A percentile compares a stretch with the other conserved stretches of the same genome.
Evolutionary conservation across 2,329 filamentous ascomycete genomes (phyloP).

Genomic region (Cytospora piceicola): DNA sequence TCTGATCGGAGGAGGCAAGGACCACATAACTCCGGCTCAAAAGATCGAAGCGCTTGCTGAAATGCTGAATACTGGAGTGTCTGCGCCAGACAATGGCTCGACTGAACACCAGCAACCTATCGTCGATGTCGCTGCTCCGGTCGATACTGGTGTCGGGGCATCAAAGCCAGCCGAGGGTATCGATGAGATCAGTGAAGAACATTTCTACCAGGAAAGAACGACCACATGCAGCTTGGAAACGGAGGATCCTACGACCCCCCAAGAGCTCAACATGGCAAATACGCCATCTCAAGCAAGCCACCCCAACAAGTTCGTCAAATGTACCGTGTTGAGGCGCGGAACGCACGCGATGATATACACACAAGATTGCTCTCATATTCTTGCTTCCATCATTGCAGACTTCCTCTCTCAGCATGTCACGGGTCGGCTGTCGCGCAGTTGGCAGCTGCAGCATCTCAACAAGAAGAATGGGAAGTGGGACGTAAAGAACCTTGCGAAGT

Average conservation of each 20-base stretch:
- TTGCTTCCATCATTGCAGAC: conserved; percentile 80
- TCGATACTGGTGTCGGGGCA: conserved; percentile 43
- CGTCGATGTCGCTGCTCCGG: conserved; percentile 54
- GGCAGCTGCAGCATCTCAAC: conserved; percentile 88
- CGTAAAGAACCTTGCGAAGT: conserved; percentile 93
- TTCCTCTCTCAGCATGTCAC: conserved; percentile 80
- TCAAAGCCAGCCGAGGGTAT: conserved; percentile 39
- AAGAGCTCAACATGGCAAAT: conserved; percentile 44
- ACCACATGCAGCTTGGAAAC: conserved; percentile 42
- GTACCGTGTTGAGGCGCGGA: conserved; percentile 72
- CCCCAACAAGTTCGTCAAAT: conserved; percentile 64
- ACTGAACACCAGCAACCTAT: conserved; percentile 37
- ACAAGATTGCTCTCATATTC: conserved; percentile 71
- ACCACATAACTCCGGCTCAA: conserved; percentile 72
- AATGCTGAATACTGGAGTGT: conserved; percentile 41
- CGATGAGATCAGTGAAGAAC: conserved; percentile 44
- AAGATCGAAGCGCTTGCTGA: conserved; percentile 70
- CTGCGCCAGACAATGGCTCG: conserved; percentile 26
- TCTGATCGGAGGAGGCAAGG: conserved; percentile 76
- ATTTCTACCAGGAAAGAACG: conserved; percentile 40
- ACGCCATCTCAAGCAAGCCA: conserved; percentile 54
- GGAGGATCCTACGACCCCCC: conserved; percentile 52
- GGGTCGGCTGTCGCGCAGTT: conserved; percentile 76
- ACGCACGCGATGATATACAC: conserved; percentile 85
- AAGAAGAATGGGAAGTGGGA: conserved; percentile 90